Percentiles rank a stretch among this genome's conserved stretches.
Evolutionary conservation across 2,329 filamentous ascomycete genomes (phyloP).

Genomic region (Diaporthe sp.): DNA sequence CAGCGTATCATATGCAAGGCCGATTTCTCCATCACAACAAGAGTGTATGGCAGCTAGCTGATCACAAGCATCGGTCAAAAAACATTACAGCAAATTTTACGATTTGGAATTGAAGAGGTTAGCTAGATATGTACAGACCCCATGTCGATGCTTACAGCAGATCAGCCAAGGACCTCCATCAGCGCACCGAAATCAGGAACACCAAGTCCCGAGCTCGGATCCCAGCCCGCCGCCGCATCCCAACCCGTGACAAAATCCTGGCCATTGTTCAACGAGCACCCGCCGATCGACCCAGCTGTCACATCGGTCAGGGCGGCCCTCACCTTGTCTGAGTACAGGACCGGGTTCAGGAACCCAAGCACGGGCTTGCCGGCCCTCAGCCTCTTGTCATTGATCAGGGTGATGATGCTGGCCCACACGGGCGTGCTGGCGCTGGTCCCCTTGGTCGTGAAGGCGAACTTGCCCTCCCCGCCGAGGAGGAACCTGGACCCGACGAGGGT

Average conservation of each 20-base stretch:
- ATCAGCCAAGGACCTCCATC: constrained; percentile 2
- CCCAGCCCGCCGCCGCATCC: constrained; percentile 48
- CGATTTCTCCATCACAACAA: background rate
- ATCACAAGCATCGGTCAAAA: background rate
- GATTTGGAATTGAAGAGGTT: background rate
- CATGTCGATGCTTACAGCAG: too few relatives aligned
- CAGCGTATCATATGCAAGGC: background rate
- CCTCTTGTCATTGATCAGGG: constrained; percentile 74
- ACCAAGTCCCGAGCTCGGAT: constrained; percentile 47
- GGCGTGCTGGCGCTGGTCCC: constrained; percentile 71
- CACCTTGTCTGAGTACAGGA: constrained; percentile 27
- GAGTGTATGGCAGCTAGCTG: background rate
- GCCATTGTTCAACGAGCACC: constrained; percentile 42
- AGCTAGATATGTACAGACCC: background rate
- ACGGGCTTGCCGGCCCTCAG: constrained; percentile 61
- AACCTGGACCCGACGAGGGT: constrained; percentile 46
- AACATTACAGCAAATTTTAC: background rate
- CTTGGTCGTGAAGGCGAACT: constrained; percentile 49
- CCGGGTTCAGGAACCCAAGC: constrained; percentile 54
- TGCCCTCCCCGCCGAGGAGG: constrained; percentile 44
- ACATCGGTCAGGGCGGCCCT: constrained; percentile 50
- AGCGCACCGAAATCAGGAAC: constrained; percentile 17
- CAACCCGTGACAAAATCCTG: constrained; percentile 48
- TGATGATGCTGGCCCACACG: constrained; percentile 69
- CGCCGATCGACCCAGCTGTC: constrained; percentile 49